Evolutionary conservation across 257 asterid species (phyloP).

Genomic region (Thymus quinquecostatus): DNA sequence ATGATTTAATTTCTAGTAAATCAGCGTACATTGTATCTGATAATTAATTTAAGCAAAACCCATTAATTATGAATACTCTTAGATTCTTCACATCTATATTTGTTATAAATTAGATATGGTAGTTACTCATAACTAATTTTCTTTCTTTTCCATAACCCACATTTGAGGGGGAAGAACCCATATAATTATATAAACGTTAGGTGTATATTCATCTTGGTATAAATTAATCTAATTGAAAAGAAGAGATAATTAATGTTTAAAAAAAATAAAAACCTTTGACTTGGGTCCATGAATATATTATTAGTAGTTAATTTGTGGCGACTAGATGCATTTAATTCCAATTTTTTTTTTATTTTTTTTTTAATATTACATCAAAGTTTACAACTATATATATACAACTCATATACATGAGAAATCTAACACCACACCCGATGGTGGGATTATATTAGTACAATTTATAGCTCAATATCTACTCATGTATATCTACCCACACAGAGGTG

Average conservation of each 20-base stretch:
- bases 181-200: slow-evolving; percentile 10
- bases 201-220: slow-evolving; percentile 12
- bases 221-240: not conserved
- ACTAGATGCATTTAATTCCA: not conserved
- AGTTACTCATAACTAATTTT: slow-evolving; percentile 21
- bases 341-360: not conserved
- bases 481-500: too few species aligned
- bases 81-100: slow-evolving; percentile 36
- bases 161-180: slow-evolving; percentile 24
- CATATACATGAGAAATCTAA: too few species aligned
- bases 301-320: not conserved
- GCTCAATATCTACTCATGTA: too few species aligned
- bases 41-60: not conserved
- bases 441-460: too few species aligned
- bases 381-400: too few species aligned
- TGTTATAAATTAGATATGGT: slow-evolving; percentile 31
- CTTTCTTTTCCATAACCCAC: not conserved
- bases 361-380: too few species aligned
- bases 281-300: not conserved
- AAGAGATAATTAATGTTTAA: not conserved
- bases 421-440: too few species aligned
- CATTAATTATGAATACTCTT: not conserved
- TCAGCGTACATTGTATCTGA: slow-evolving; percentile 26
- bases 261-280: not conserved
- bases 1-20: not conserved